Conservation (phyloP, 495 filamentous ascomycete species). For the Hypoxylon lienhwacheense region DNA sequence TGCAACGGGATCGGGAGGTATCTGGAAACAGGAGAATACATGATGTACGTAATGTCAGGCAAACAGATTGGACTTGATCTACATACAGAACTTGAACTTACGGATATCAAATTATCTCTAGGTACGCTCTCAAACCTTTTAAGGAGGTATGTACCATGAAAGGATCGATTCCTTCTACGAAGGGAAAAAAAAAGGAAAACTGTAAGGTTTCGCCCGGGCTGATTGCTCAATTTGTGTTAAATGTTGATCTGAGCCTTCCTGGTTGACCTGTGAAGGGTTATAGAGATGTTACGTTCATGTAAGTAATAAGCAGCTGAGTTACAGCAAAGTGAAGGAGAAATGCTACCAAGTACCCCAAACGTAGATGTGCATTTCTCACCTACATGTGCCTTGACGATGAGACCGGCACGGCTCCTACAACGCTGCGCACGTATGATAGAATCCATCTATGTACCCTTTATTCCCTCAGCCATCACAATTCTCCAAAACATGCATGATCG, state of each 20-base stretch:
- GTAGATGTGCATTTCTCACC: not conserved
- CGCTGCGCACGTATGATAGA: not conserved
- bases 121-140: not conserved
- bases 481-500: constrained; percentile 8
- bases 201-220: not conserved
- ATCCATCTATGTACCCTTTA: no score
- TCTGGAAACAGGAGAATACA: not conserved
- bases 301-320: constrained; percentile 5
- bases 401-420: not conserved
- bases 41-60: not conserved
- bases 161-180: constrained; percentile 6
- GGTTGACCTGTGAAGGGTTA: not conserved
- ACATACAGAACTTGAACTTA: no score
- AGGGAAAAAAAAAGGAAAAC: no score
- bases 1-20: not conserved
- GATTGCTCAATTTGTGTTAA: not conserved
- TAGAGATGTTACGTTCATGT: constrained; percentile 1
- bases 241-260: not conserved
- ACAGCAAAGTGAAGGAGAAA: not conserved
- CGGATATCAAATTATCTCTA: no score
- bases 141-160: not conserved
- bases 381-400: not conserved
- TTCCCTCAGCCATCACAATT: constrained; percentile 2
- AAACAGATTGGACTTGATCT: no score
- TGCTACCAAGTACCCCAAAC: not conserved